Evolutionary conservation across 1,284 basidiomycete genomes (phyloP).

Genomic region (Pseudozyma tsukubaensis): DNA sequence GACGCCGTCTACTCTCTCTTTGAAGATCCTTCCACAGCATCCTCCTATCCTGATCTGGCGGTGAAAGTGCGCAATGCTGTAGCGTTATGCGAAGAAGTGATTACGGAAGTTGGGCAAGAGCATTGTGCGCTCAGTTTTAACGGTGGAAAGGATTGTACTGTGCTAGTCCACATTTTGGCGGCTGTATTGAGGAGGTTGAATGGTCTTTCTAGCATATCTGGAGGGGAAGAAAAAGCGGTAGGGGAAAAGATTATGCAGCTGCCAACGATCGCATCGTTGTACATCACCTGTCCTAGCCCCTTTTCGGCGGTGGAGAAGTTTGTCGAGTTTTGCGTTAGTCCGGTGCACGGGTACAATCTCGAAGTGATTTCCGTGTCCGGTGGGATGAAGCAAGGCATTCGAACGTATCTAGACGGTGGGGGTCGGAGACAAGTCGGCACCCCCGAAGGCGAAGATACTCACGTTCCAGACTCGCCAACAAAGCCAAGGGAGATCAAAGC

Average conservation of each 20-base stretch:
- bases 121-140: constrained; percentile 82
- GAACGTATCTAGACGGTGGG: constrained; percentile 75
- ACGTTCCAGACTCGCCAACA: not conserved
- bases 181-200: constrained; percentile 74
- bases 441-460: not conserved
- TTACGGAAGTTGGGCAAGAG: constrained; percentile 54
- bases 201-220: constrained; percentile 4
- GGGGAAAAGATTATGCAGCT: constrained; percentile 14
- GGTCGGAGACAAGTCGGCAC: constrained; percentile 33
- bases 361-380: constrained; percentile 81
- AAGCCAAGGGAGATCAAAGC: constrained; percentile 73
- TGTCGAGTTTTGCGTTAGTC: constrained; percentile 74
- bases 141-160: constrained; percentile 95
- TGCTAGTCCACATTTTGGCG: constrained; percentile 88
- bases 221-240: not conserved
- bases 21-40: constrained; percentile 29
- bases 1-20: constrained; percentile 64
- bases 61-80: constrained; percentile 52
- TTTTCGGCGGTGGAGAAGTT: constrained; percentile 87
- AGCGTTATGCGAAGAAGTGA: constrained; percentile 53
- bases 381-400: constrained; percentile 84
- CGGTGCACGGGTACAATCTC: constrained; percentile 78
- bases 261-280: constrained; percentile 80
- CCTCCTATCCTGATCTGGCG: constrained; percentile 40
- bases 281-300: constrained; percentile 89